These are phyloP conservation scores for Termitomyces titanicus DNA, from an alignment of 768 basidiomycete genomes.

Conservation along the genomic window DNA sequence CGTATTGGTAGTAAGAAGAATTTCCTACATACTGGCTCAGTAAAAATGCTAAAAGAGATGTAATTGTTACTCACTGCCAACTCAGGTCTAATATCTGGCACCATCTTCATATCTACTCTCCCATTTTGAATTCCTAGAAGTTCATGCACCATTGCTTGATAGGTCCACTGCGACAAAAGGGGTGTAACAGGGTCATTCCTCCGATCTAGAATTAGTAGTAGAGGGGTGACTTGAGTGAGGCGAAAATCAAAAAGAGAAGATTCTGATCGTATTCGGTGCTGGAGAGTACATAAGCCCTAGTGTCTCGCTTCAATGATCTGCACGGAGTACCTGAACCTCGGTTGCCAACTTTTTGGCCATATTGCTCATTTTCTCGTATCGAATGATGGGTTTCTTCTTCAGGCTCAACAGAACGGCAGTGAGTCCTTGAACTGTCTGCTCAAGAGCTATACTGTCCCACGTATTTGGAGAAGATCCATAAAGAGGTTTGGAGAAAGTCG, in stretches of 20 bases:
- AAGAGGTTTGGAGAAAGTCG: conserved; percentile 57
- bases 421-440: conserved; percentile 77
- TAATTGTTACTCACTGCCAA: conserved; percentile 54
- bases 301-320: background rate
- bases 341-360: conserved; percentile 88
- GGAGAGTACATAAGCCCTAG: background rate
- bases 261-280: conserved; percentile 83
- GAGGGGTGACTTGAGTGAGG: conserved; percentile 79
- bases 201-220: conserved; percentile 90
- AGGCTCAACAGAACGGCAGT: conserved; percentile 85
- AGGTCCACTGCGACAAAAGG: conserved; percentile 96
- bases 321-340: conserved; percentile 70
- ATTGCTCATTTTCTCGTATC: conserved; percentile 89
- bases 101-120: conserved; percentile 77
- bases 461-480: conserved; percentile 68
- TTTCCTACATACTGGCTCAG: conserved; percentile 54
- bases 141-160: conserved; percentile 99
- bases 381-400: conserved; percentile 93
- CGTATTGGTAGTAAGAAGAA: conserved; percentile 85
- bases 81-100: conserved; percentile 85
- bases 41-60: conserved; percentile 3
- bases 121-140: conserved; percentile 92
- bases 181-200: conserved; percentile 98
- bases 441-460: conserved; percentile 76
- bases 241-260: conserved; percentile 89